Conservation (phyloP, 2,329 filamentous ascomycete species). For the Beauveria australis region DNA sequence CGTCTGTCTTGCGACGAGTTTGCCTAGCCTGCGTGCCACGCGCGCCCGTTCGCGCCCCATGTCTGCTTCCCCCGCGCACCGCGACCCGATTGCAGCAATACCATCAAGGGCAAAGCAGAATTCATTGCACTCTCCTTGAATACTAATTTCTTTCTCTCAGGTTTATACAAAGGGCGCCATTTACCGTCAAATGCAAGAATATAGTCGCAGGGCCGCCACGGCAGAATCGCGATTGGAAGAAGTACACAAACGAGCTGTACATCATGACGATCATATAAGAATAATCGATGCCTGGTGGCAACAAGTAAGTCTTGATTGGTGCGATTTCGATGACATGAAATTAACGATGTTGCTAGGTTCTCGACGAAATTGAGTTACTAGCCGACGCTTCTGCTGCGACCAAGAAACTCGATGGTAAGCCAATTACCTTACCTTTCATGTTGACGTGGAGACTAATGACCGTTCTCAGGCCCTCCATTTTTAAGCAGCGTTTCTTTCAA, state of each 20-base stretch:
- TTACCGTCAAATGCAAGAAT: conserved; percentile 94
- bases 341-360: conserved; percentile 33
- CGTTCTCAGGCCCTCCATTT: conserved; percentile 41
- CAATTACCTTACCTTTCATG: neutral
- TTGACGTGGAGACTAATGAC: neutral
- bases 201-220: conserved; percentile 80
- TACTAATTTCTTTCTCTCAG: conserved; percentile 22
- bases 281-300: conserved; percentile 89
- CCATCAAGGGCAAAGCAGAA: neutral
- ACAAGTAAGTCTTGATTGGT: conserved; percentile 54
- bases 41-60: neutral
- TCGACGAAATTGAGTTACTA: conserved; percentile 58
- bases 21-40: neutral
- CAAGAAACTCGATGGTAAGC: conserved; percentile 34
- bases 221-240: conserved; percentile 76
- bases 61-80: neutral
- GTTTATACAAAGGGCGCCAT: conserved; percentile 75
- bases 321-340: neutral
- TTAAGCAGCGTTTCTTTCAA: conserved; percentile 54
- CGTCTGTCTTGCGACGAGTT: neutral
- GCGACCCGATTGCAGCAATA: neutral
- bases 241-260: conserved; percentile 64
- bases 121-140: neutral
- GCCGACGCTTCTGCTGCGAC: conserved; percentile 41
- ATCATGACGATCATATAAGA: conserved; percentile 89